Evolutionary conservation across 345 rosid species (phyloP).

Genomic region (Sonneratia caseolaris): DNA sequence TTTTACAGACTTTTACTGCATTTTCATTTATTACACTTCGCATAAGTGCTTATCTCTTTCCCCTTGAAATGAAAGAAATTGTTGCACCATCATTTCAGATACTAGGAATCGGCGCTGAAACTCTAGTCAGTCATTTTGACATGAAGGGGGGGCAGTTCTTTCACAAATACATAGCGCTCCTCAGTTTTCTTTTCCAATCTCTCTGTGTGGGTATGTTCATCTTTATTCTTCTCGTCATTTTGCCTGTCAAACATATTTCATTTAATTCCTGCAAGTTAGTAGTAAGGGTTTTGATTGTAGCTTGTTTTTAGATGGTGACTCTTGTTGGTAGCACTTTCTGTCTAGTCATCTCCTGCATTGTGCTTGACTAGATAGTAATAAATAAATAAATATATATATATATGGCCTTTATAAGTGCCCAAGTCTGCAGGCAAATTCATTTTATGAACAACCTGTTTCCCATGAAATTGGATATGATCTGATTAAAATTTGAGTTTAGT

Average conservation of each 20-base stretch:
- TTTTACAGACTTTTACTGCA: background rate
- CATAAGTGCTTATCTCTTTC: background rate
- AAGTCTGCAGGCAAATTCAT: background rate
- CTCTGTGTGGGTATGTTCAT: slow-evolving; percentile 59
- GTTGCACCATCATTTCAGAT: slow-evolving; percentile 39
- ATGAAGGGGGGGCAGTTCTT: slow-evolving; percentile 51
- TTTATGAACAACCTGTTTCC: background rate
- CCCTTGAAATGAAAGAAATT: background rate
- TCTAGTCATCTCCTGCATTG: background rate
- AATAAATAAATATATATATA: background rate
- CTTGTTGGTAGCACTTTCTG: background rate
- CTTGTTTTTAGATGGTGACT: background rate
- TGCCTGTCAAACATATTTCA: background rate
- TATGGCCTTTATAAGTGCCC: no score
- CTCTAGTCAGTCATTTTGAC: slow-evolving; percentile 61
- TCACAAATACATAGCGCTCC: slow-evolving; percentile 86
- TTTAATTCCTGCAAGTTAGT: no score
- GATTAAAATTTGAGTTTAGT: background rate
- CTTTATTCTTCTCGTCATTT: background rate
- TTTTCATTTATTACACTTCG: background rate
- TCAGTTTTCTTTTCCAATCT: slow-evolving; percentile 62
- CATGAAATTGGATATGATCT: background rate
- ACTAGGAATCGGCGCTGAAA: slow-evolving; percentile 77
- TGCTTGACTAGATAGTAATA: background rate
- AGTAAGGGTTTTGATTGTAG: background rate